Base-by-base conservation (phyloP, 2,329 filamentous ascomycete species). In the Sporothrix mexicana region DNA sequence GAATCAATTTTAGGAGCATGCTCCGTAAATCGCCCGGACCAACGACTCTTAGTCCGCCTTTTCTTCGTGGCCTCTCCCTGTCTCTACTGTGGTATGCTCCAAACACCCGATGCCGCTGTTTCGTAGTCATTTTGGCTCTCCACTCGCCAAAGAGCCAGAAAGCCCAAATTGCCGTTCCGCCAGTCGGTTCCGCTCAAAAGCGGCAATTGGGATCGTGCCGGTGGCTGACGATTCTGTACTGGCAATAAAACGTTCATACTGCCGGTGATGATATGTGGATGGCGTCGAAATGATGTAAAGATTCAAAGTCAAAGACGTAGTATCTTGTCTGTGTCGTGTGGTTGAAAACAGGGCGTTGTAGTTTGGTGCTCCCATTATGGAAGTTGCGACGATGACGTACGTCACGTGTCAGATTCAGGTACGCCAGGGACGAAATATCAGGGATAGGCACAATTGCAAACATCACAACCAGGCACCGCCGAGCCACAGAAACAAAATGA, bases 111-210 rank as follows among this genome's bases (percentile, higher is more conserved):
- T 66, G 64, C 43, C 64, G 45, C 64, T 36, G 25, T 43, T 36
- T 30, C 15, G 41, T 45, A 30, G 51, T n/a, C 10, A 2, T 53
- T 64, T 64, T 64, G 36, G 36, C 10, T 17, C 20, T 57, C 53
- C 53, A 47, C 68, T 30, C 8, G 0, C 36, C 12, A 30, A 68
- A 23, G 12, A 30, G 64, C 62, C 36, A 36, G 30, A 36, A 36
- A 36, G 30, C 30, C 30, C 30, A 66, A 66, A 20, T 57, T 57
- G 36, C 67, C 41, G 53, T 59, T 36, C 68, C 68, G 53, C 68
- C 20, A n/a, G 36, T 70, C 68, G 51, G 53, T 59, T 70, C 68
- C 53, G 68, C 53, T 49, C 67, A 8, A 66, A 69, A 57, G 62
- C 66, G 25, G 66, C 67, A 69, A 69, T 69, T 41, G 30, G 15